These are phyloP conservation scores for Dactylonectria estremocensis DNA, from an alignment of 2,329 filamentous ascomycete species.

Conservation along the genomic window DNA sequence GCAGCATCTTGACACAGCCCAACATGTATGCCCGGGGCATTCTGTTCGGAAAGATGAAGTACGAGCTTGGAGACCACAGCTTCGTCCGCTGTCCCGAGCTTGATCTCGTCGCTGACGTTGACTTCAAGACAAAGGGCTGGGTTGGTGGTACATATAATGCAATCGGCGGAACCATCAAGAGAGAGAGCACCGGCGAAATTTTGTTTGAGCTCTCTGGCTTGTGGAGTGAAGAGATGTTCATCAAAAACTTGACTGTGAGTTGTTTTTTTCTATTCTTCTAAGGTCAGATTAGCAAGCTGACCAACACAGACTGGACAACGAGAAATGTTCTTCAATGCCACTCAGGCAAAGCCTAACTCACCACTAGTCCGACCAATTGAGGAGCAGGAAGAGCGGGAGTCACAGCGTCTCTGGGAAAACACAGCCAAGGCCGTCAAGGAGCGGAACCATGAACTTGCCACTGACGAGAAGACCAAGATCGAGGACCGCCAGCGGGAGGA, in stretches of 20 bases:
- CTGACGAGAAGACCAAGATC: constrained; percentile 95
- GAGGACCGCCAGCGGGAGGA: constrained; percentile 94
- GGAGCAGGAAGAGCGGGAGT: constrained; percentile 93
- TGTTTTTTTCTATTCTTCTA: background rate
- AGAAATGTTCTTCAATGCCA: constrained; percentile 91
- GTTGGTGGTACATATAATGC: constrained; percentile 97
- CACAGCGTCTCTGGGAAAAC: constrained; percentile 87
- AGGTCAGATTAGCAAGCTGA: constrained; percentile 1
- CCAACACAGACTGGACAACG: constrained; percentile 83
- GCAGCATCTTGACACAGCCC: constrained; percentile 91
- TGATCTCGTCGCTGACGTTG: constrained; percentile 88
- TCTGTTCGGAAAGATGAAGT: constrained; percentile 99
- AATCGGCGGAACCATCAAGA: constrained; percentile 92
- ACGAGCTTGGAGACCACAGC: constrained; percentile 96
- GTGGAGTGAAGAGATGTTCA: constrained; percentile 96
- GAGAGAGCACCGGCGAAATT: constrained; percentile 86
- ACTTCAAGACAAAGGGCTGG: constrained; percentile 99
- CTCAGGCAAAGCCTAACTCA: constrained; percentile 80
- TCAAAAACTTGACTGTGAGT: constrained; percentile 84
- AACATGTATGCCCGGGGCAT: constrained; percentile 99
- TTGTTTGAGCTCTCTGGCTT: constrained; percentile 93
- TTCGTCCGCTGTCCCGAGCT: constrained; percentile 92
- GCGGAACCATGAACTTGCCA: constrained; percentile 89
- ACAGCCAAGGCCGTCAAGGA: constrained; percentile 87
- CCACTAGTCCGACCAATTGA: constrained; percentile 82